Evolutionary conservation across 2,329 filamentous ascomycete species (phyloP), one percentile per base, ranked within the genome.

Genomic region (Penicillium brevicompactum): DNA sequence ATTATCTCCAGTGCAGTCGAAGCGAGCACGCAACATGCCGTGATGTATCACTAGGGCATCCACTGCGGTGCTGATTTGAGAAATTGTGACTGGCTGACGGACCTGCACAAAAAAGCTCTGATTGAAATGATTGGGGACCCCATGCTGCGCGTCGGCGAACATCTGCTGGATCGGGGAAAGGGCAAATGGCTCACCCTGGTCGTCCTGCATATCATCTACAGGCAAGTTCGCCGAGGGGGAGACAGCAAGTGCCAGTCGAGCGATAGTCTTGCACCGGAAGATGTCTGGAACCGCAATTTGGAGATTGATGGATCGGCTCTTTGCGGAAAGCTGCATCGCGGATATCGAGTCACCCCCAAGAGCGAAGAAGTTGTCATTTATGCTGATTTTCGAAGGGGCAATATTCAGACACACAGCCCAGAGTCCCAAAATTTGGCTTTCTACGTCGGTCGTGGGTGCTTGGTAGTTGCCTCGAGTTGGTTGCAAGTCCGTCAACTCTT

Each of bases 1-100:
- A 14, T n/a, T 37, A 3, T 37, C 34, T 14, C 34, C 34, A n/a
- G 11, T n/a, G 7, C 34, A 37, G 2, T 30, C 24, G 34, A 62
- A 64, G 16, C 58, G 56, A 2, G 62, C 58, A 5, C 60, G 52
- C 5, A 64, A 52, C 62, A 64, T 62, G 11, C 47, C 31, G 38
- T 64, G 62, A 3, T 46, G 55, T 5, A n/a, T 11, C 9, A 54
- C 41, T 13, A 60, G 22, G 6, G 41, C 27, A n/a, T 37, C 34
- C 34, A 37, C n/a, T 37, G 34, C 34, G n/a, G 46, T 22, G 46
- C 34, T 4, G 56, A 13, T 11, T 43, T 31, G 7, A 64, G 30
- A 21, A n/a, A 18, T n/a, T 41, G 38, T 41, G 38, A 21, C 18
- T 21, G 38, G 10, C 38, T 21, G n/a, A 41, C 16, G 16, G 16